Base-by-base conservation (phyloP, 2,329 filamentous ascomycete genomes). In the Dichotomopilus funicola region DNA sequence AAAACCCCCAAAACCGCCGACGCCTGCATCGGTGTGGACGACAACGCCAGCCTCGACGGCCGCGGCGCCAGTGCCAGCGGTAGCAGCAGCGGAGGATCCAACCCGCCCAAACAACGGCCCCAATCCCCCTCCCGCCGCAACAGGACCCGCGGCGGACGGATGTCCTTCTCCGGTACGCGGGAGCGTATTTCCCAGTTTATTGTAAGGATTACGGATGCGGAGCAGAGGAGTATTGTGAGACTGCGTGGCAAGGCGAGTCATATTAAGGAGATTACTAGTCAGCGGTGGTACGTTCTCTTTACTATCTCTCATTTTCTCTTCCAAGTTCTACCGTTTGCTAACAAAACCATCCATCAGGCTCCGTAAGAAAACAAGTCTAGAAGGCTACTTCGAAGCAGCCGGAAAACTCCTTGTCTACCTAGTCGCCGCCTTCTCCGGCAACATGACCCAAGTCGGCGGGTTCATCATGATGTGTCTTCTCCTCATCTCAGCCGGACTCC, bases 321-420 rank as follows among this genome's bases (percentile, higher is more conserved):
- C 46, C n/a, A 19, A 33, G 11, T 31, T 33, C 11, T 6, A 4
- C 13, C 43, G 19, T 31, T 33, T 4, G 19, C 36, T 40, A 19
- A 40, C 8, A 40, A 40, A 2, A 6, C 41, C n/a, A 3, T n/a
- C 13, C 19, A 31, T 2, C 34, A 51, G 81, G 82, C 67, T 86
- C 46, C 71, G 75, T 9, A 70, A 75, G 41, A 75, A 78, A 65
- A 80, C 77, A 0, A 67, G 72, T 33, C 47, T 74, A 2, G 77
- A 85, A 59, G 73, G 75, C 35, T 79, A 77, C 61, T 67, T 80
- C 51, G 76, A 78, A 58, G 78, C 79, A 0, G 64, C 70, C 0
- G 76, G 80, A 8, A 83, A 81, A 60, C 61, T 85, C 47, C 70
- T 81, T 54, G 80, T 85, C 4, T 86, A 82, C 63, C 62, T 82